A percentile compares a stretch with the other conserved stretches of the same genome.
These are phyloP conservation scores for Rhodomyrtus psidioides DNA, from an alignment of 441 rosid species.

Conservation along the genomic window DNA sequence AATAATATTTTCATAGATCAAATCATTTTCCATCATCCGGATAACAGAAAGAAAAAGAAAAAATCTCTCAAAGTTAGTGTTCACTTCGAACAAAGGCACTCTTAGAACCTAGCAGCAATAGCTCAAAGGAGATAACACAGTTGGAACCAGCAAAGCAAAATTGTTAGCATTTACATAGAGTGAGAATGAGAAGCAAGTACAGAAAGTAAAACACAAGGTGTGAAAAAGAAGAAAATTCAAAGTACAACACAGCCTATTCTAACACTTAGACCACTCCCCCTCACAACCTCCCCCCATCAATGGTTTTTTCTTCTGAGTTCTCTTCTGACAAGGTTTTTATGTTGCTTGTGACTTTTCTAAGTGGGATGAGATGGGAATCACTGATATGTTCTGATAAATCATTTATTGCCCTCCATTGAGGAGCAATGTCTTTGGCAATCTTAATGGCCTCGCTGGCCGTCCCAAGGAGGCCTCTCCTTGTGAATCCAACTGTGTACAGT, in stretches of 20 bases:
- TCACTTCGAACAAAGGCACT: no score
- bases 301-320: background rate
- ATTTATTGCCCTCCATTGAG: conserved; percentile 37
- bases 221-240: background rate
- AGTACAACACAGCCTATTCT: background rate
- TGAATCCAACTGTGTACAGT: conserved; percentile 81
- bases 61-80: no score
- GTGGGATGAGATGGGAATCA: conserved; percentile 36
- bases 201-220: background rate
- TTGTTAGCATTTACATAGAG: background rate
- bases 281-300: background rate
- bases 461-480: conserved; percentile 76
- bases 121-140: background rate
- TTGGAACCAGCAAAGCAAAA: background rate
- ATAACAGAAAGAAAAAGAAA: no score
- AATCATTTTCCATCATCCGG: no score
- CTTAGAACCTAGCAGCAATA: no score
- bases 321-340: background rate
- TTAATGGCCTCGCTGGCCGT: conserved; percentile 70
- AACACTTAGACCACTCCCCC: background rate
- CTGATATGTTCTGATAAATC: background rate
- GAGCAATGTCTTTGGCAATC: conserved; percentile 52
- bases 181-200: background rate
- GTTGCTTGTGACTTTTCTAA: conserved; percentile 2
- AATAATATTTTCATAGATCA: no score